Evolutionary conservation across 805 yeast genomes (phyloP), one percentile per base, ranked within the genome.

Genomic region (Yamadazyma endophytica): DNA sequence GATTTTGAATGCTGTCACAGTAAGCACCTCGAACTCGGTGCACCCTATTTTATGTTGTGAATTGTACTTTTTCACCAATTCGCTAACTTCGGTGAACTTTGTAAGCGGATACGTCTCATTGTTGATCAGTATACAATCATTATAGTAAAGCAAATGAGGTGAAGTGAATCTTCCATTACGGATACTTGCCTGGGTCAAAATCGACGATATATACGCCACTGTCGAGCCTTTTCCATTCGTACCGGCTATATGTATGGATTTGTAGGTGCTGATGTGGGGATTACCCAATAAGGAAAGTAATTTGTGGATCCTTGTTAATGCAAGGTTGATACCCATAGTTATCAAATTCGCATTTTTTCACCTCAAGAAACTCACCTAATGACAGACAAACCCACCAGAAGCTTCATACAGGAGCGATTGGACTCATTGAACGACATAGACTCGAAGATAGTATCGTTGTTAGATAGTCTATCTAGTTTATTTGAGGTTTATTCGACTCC

Each of bases 181-280:
- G 24, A 73, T 56, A 1, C 60, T 62, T 14, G 75, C 64, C 9
- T 54, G 52, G 13, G 74, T 66, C 16, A 89, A 55, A 2, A 81
- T 65, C 12, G 87, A 76, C 3, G 87, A 69, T 6, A 92, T 36
- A 51, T 88, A 89, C 0, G 96, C 79, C 36, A 95, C 78, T 0
- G 89, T 84, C 0, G 97, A 88, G 0, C 98, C 98, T 50, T 90
- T 90, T 0, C 98, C 98, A 51, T 90, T 90, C 6, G 98, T 90
- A 0, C 98, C 98, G 0, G 96, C 96, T 4, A 92, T 72, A 50
- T 92, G 98, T n/a, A 92, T 63, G 1, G 87, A 78, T 39, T 75
- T 73, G 48, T 77, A 76, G 4, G 60, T 44, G 11, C 52, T 39
- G 8, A 54, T 45, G 23, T 86, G 92, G 0, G 96, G 97, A 44